A percentile compares a stretch with the other conserved stretches of the same genome.
Evolutionary conservation across 805 yeast genomes (phyloP).

Genomic region (Candida vaughaniae): DNA sequence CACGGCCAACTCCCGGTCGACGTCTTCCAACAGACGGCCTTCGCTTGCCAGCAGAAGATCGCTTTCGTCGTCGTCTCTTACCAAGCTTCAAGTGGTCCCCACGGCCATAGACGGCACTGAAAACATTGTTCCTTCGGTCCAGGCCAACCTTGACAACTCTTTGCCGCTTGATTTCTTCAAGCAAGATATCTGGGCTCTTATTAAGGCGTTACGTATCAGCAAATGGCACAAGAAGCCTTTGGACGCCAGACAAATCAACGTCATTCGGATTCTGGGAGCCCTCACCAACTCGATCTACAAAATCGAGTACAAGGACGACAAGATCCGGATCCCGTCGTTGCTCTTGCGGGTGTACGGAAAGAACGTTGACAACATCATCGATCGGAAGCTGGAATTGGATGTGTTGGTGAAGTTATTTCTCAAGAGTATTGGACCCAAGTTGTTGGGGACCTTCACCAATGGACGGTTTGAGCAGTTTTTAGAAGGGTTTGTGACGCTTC

Average conservation of each 20-base stretch:
- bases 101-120: conserved; percentile 29
- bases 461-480: conserved; percentile 94
- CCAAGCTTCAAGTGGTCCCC: conserved; percentile 26
- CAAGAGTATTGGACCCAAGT: conserved; percentile 81
- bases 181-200: conserved; percentile 68
- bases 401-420: conserved; percentile 70
- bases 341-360: conserved; percentile 85
- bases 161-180: conserved; percentile 84
- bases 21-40: conserved; percentile 34
- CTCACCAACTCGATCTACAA: conserved; percentile 87
- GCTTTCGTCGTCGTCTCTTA: conserved; percentile 32
- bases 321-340: conserved; percentile 52
- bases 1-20: conserved; percentile 33
- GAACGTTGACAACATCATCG: conserved; percentile 81
- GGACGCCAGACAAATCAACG: conserved; percentile 40
- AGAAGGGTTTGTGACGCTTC: conserved; percentile 76
- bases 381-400: conserved; percentile 75
- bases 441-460: conserved; percentile 85
- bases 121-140: conserved; percentile 46
- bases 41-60: conserved; percentile 33
- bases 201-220: conserved; percentile 63
- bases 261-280: conserved; percentile 84
- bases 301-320: conserved; percentile 52
- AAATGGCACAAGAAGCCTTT: conserved; percentile 71
- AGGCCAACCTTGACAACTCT: conserved; percentile 66